Evolutionary conservation across 257 asterid genomes (phyloP), one percentile per base, ranked within the genome.

Genomic region (Catharanthus roseus): DNA sequence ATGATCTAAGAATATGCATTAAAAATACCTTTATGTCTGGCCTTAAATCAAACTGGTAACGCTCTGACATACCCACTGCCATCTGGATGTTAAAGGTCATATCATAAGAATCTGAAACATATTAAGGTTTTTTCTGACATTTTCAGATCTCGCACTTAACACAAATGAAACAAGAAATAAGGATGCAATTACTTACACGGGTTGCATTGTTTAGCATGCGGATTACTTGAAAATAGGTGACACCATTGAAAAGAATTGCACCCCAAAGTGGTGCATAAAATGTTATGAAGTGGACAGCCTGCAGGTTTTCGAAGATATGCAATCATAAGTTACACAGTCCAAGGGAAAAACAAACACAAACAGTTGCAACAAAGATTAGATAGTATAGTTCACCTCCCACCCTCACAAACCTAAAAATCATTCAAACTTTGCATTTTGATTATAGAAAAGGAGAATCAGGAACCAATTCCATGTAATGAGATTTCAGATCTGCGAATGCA

Each of bases 261-360:
- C 91, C 92, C 97, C 99, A 95, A 57, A 95, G 90, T 69, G 99
- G 97, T 62, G 97, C 92, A 81, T 95, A 95, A 79, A 95, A 95
- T 29, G 99, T 95, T 66, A 89, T 66, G 65, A 95, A 88, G 79
- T 95, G 97, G 77, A 90, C 90, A 67, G 72, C 91, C 99, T 95
- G 95, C 87, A 81, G 68, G 23, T 50, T 42, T 58, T 60, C 34
- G 60, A 34, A 65, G 65, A 66, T 12, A 28, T 33, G 21, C 10
- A 44, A 39, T 29, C 41, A 36, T 75, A 19, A 57, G 55, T 49
- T 49, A 39, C n/a, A n/a, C 42, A 57, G 11, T 29, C 33, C 6
- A 1, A 21, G 28, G 13, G 44, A 4, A 9, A 2, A 60, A 33
- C 42, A 31, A 56, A 60, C 24, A 31, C 5, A 60, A 7, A 3